phyloP scores from a whole-genome alignment of 805 yeast genomes.

The Debaryomyces castellii region DNA sequence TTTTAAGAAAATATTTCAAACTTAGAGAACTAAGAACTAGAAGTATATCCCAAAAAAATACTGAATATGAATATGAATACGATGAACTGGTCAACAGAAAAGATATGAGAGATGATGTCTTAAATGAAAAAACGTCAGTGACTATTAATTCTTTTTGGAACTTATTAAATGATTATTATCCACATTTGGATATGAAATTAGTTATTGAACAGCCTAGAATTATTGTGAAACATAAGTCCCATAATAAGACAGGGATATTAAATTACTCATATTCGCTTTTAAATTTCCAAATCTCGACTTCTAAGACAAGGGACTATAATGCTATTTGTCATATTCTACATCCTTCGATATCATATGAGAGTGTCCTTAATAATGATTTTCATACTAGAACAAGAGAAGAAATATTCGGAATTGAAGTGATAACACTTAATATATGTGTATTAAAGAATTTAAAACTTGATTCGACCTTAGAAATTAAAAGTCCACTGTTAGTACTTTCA shows the following conservation, averaged over 20 bases:
- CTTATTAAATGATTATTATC: constrained; percentile 31
- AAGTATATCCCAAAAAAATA: neutral
- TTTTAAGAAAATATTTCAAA: constrained; percentile 25
- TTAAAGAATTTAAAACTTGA: constrained; percentile 28
- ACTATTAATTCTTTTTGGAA: constrained; percentile 14
- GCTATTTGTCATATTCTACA: constrained; percentile 32
- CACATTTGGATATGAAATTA: constrained; percentile 27
- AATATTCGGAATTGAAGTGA: constrained; percentile 18
- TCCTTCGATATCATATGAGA: constrained; percentile 28
- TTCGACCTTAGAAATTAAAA: constrained; percentile 17
- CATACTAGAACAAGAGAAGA: constrained; percentile 15
- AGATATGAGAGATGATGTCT: constrained; percentile 10
- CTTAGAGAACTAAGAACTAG: constrained; percentile 14
- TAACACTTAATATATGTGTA: constrained; percentile 20
- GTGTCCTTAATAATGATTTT: constrained; percentile 18
- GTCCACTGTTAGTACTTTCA: constrained; percentile 23
- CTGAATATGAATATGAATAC: neutral
- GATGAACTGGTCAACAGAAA: constrained; percentile 4
- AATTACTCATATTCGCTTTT: constrained; percentile 35
- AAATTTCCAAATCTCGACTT: constrained; percentile 32
- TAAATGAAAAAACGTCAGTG: neutral
- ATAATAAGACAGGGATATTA: constrained; percentile 18
- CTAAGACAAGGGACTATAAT: constrained; percentile 30
- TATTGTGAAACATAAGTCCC: constrained; percentile 15
- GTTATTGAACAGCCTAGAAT: constrained; percentile 34